phyloP scores from a whole-genome alignment of 192 early-diverging fungal species.

The Backusella morwellensis region DNA sequence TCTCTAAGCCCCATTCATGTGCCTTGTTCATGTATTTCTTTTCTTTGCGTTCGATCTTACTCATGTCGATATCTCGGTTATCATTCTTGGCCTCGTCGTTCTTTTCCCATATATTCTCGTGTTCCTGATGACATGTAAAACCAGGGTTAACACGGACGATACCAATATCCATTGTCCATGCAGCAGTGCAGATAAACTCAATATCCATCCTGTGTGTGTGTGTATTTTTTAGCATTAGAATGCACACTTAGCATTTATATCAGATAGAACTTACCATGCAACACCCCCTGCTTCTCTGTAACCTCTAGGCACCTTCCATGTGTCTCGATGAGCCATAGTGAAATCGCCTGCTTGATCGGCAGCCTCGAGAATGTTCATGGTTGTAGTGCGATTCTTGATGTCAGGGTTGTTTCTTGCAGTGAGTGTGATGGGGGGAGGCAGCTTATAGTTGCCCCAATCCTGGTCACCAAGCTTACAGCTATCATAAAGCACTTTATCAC shows the following conservation, averaged over 20 bases:
- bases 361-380: constrained; percentile 22
- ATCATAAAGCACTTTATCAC: neutral
- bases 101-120: neutral
- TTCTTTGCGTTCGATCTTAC: constrained; percentile 11
- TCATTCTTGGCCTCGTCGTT: constrained; percentile 3
- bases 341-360: constrained; percentile 36
- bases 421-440: neutral
- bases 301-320: constrained; percentile 20
- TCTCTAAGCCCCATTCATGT: constrained; percentile 24
- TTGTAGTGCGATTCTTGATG: constrained; percentile 9
- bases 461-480: neutral
- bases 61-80: constrained; percentile 18
- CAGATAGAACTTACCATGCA: constrained; percentile 11
- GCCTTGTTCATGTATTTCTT: constrained; percentile 18
- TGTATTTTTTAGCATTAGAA: neutral
- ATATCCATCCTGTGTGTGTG: constrained; percentile 15
- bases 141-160: constrained; percentile 6
- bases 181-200: constrained; percentile 30
- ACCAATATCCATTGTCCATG: constrained; percentile 18
- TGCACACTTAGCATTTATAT: neutral
- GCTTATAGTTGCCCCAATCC: neutral
- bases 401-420: neutral
- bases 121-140: constrained; percentile 31
- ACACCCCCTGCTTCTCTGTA: constrained; percentile 27
- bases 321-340: constrained; percentile 29